Conservation (phyloP, 1,284 basidiomycete genomes). For the Termitomyces sp. region DNA sequence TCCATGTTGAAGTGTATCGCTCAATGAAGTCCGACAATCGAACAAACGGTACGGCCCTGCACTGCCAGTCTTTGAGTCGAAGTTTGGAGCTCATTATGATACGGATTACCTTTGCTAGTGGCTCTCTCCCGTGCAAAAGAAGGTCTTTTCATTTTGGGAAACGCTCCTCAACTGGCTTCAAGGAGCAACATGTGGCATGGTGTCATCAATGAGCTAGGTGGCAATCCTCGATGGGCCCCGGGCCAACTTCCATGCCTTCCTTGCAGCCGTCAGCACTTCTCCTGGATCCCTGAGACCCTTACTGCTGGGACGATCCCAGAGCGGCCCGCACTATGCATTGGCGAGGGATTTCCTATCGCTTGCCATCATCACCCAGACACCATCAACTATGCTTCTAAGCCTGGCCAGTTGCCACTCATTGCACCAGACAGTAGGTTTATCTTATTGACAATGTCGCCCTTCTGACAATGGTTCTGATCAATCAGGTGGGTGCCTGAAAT, state of each 20-base stretch:
- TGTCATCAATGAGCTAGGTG: conserved; percentile 54
- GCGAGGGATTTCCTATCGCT: conserved; percentile 48
- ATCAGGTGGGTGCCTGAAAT: conserved; percentile 57
- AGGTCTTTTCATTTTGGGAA: conserved; percentile 70
- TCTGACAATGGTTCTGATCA: not conserved
- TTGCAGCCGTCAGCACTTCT: too few relatives aligned
- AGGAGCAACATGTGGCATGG: conserved; percentile 55
- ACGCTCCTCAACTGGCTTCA: conserved; percentile 44
- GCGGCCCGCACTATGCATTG: too few relatives aligned
- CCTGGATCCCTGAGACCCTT: too few relatives aligned
- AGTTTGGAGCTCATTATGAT: not conserved
- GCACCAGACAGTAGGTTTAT: conserved; percentile 51
- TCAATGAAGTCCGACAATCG: conserved; percentile 46
- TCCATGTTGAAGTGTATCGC: not conserved
- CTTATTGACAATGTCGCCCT: not conserved
- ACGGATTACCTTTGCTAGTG: conserved; percentile 31
- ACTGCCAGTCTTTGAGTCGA: not conserved
- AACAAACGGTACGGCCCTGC: conserved; percentile 38
- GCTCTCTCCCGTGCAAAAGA: conserved; percentile 72
- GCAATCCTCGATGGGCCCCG: too few relatives aligned
- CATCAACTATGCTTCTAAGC: conserved; percentile 37
- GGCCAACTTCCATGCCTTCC: too few relatives aligned
- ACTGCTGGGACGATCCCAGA: too few relatives aligned
- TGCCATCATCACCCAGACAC: conserved; percentile 54
- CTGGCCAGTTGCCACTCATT: conserved; percentile 45